Evolutionary conservation across 768 basidiomycete species (phyloP).

Genomic region (Gymnopilus dilepis): DNA sequence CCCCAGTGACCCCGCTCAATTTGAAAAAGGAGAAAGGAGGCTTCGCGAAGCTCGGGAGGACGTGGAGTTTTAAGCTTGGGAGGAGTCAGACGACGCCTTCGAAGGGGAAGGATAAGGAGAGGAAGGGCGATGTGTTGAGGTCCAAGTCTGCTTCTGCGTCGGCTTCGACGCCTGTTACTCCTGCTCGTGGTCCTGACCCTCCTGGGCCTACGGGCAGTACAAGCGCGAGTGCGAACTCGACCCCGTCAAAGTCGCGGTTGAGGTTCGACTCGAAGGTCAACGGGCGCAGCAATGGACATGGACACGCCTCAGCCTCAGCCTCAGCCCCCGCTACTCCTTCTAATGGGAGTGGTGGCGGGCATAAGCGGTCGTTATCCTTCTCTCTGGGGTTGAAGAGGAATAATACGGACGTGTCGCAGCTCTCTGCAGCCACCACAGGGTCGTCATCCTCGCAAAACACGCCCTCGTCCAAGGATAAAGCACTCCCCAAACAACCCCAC

Average conservation of each 20-base stretch:
- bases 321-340: slow-evolving; percentile 1
- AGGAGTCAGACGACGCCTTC: slow-evolving; percentile 5
- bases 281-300: background rate
- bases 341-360: background rate
- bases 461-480: background rate
- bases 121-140: slow-evolving; percentile 19
- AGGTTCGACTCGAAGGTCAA: background rate
- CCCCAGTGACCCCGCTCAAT: slow-evolving; percentile 4
- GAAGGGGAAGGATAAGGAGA: slow-evolving; percentile 12
- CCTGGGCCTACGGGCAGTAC: background rate
- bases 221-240: background rate
- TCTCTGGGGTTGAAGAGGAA: slow-evolving; percentile 27
- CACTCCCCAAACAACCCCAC: background rate
- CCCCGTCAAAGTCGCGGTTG: background rate
- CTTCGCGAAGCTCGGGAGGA: slow-evolving; percentile 27
- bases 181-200: too few species aligned
- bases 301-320: background rate
- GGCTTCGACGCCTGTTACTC: too few species aligned
- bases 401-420: slow-evolving; percentile 19
- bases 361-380: slow-evolving; percentile 25
- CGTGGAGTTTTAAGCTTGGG: slow-evolving; percentile 25
- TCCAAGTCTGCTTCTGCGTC: slow-evolving; percentile 17
- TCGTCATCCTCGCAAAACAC: slow-evolving; percentile 5
- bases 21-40: slow-evolving; percentile 23
- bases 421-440: slow-evolving; percentile 1